Evolutionary conservation across 2,329 filamentous ascomycete genomes (phyloP), one percentile per base, ranked within the genome.

Genomic region (Fusarium praegraminearum): DNA sequence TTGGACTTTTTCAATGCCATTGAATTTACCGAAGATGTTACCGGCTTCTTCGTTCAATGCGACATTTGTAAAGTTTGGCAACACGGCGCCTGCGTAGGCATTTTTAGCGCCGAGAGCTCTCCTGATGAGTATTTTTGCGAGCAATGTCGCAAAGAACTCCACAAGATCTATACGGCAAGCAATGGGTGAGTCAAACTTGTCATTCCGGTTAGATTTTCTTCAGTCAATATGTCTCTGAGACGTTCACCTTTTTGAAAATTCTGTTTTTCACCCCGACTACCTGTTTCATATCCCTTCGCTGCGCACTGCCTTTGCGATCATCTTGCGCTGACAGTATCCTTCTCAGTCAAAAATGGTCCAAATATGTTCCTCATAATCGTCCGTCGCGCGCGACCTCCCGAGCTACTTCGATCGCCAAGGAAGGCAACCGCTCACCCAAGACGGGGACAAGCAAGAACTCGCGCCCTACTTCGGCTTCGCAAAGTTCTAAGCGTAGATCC

Each of bases 51-150:
- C 81, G 94, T 99, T 72, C 95, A 98, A 83, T 99, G 96, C 86
- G 96, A 98, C 81, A 86, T 93, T 70, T 99, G 96, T 85, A 97
- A 97, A 79, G 96, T 98, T 69, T 99, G 95, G 96, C 96, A 99
- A 80, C 96, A 99, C 79, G 96, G 96, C 75, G 95, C 94, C 65
- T 99, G 96, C 77, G 95, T 99, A 63, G 95, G 96, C 65, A 97
- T 99, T 76, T 94, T 97, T 83, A 96, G 96, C 73, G 95, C 97
- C 80, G 91, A 93, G 73, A 91, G 92, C 78, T 95, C 93, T 71
- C 96, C 96, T 12, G 95, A 98, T 57, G 94, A 98, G 80, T 99
- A 99, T 83, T 99, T 96, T 78, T 99, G 96, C 82, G 96, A 99
- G 82, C 88, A 93, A 79, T 99, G 96, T 82, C 90, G 92, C 71